Evolutionary conservation across 2,329 filamentous ascomycete genomes (phyloP).

Genomic region (Emmonsiellopsis sp.): DNA sequence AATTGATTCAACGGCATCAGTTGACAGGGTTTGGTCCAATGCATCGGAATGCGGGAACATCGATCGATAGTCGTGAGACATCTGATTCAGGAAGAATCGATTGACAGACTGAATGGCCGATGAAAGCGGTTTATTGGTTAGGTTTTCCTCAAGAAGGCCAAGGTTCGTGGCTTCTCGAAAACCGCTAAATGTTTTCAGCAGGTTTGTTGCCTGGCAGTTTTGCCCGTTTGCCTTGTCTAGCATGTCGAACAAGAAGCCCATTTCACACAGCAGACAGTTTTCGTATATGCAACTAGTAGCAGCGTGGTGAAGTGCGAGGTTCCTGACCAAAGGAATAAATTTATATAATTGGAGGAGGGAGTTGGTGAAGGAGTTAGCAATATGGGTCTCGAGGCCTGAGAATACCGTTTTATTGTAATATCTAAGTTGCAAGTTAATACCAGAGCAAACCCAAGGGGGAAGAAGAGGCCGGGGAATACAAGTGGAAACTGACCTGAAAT

Average conservation of each 20-base stretch:
- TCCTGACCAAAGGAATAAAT: conserved; percentile 81
- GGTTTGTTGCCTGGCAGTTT: conserved; percentile 92
- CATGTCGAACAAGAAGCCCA: conserved; percentile 97
- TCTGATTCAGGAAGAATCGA: conserved; percentile 74
- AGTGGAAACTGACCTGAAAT: conserved; percentile 87
- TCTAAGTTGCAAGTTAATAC: conserved; percentile 47
- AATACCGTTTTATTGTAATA: conserved; percentile 92
- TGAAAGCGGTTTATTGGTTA: conserved; percentile 62
- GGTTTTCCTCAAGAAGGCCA: conserved; percentile 76
- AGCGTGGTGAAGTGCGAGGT: conserved; percentile 79
- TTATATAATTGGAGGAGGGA: conserved; percentile 82
- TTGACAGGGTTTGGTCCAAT: conserved; percentile 58
- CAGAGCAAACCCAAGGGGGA: conserved; percentile 76
- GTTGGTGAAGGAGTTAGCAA: conserved; percentile 94
- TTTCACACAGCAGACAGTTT: conserved; percentile 79
- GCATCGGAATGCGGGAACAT: conserved; percentile 53
- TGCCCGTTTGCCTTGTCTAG: conserved; percentile 88
- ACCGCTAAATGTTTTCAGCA: conserved; percentile 79
- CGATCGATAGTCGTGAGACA: conserved; percentile 65
- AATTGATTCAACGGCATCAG: conserved; percentile 47
- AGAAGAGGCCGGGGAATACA: conserved; percentile 44
- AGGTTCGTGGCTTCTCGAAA: conserved; percentile 69
- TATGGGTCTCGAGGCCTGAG: conserved; percentile 91
- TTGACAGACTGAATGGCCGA: conserved; percentile 79
- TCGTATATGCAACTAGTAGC: conserved; percentile 76